These are phyloP conservation scores for Monosporascus sp. DNA, from an alignment of 2,329 filamentous ascomycete genomes.

Conservation along the genomic window DNA sequence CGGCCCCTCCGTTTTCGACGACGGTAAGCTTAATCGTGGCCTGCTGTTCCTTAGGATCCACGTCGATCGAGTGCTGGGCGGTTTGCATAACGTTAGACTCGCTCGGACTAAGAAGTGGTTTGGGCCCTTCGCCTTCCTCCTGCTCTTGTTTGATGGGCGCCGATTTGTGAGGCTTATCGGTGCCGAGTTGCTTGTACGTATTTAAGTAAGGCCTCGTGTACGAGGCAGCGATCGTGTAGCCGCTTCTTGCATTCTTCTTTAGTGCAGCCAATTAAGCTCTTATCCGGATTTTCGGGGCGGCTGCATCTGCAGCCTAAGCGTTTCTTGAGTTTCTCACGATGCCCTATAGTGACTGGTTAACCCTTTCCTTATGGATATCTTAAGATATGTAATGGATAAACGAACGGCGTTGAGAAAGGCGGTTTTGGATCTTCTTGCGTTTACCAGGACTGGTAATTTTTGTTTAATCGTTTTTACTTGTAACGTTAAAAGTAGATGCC, in stretches of 20 bases:
- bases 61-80: slow-evolving; percentile 46
- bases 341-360: too few species aligned
- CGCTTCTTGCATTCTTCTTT: slow-evolving; percentile 51
- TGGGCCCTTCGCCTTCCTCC: slow-evolving; percentile 24
- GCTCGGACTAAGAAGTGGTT: slow-evolving; percentile 46
- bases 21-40: slow-evolving; percentile 27
- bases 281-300: slow-evolving; percentile 57
- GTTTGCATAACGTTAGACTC: slow-evolving; percentile 45
- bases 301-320: slow-evolving; percentile 58
- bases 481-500: too few species aligned
- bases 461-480: too few species aligned
- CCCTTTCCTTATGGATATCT: too few species aligned
- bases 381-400: too few species aligned
- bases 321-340: too few species aligned
- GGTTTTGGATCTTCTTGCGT: too few species aligned
- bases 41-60: slow-evolving; percentile 38
- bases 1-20: slow-evolving; percentile 15
- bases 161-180: slow-evolving; percentile 42
- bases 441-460: too few species aligned
- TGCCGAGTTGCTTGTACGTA: slow-evolving; percentile 45
- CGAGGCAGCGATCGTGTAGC: slow-evolving; percentile 59
- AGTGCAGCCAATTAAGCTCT: slow-evolving; percentile 53
- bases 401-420: too few species aligned
- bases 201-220: slow-evolving; percentile 47
- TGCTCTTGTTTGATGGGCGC: slow-evolving; percentile 34